phyloP scores from a whole-genome alignment of 495 filamentous ascomycete species.

The Lophium mytilinum region DNA sequence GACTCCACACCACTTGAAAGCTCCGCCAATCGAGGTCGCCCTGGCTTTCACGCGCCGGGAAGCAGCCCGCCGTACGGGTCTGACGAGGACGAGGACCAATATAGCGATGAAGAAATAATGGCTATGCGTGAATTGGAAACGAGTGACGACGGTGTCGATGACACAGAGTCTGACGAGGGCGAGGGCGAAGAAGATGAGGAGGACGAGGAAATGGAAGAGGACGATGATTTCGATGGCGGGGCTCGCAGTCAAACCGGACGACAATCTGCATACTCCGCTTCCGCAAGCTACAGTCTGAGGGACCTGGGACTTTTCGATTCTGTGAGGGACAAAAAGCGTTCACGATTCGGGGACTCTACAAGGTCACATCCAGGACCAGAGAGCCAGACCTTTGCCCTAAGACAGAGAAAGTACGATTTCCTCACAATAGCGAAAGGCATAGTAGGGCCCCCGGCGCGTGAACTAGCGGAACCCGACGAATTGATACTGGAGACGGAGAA shows the following conservation, averaged over 20 bases:
- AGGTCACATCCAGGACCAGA: background rate
- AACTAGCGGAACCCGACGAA: conserved; percentile 10
- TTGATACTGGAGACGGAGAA: conserved; percentile 29
- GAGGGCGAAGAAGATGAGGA: conserved; percentile 25
- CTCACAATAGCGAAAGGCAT: conserved; percentile 16
- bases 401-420: conserved; percentile 18
- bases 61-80: conserved; percentile 26
- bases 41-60: conserved; percentile 29
- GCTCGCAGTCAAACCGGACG: conserved; percentile 26
- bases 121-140: conserved; percentile 28
- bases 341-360: background rate
- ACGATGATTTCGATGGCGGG: conserved; percentile 44
- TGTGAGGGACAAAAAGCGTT: background rate
- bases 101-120: conserved; percentile 30
- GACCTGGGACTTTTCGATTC: conserved; percentile 3
- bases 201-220: conserved; percentile 34
- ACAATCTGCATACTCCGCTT: background rate
- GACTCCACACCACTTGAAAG: conserved; percentile 1
- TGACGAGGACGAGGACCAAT: conserved; percentile 32
- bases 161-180: conserved; percentile 29
- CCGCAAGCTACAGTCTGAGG: background rate
- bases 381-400: conserved; percentile 1
- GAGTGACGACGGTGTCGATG: conserved; percentile 36
- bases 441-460: background rate
- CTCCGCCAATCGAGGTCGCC: conserved; percentile 15